Base-by-base conservation (phyloP, 2,329 filamentous ascomycete species). In the Diaporthe ilicicola region DNA sequence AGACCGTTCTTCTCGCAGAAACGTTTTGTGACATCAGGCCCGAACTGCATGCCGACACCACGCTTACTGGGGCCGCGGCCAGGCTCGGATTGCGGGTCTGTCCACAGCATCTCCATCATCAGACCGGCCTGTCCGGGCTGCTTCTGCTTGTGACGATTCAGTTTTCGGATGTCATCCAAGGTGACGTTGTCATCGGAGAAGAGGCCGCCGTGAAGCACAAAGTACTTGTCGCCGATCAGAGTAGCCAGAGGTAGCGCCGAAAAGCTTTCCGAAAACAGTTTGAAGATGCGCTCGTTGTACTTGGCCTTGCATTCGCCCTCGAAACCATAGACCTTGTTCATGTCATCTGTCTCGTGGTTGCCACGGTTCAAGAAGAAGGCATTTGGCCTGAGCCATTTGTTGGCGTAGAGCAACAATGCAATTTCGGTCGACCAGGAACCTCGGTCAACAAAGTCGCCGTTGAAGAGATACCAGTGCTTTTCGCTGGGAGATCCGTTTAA, bases 91-190 rank as follows among this genome's bases (percentile, higher is more conserved):
- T 99, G 96, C 3, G 96, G 96, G 79, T 99, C 96, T 0, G 96
- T 98, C 96, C 96, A 99, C 56, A 99, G 89, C 96, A 99, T 99
- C 83, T 99, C 96, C 96, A 99, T 99, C 96, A 99, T 99, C 77
- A 99, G 84, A 17, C 96, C 96, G 61, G 93, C 85, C 81, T 99
- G 96, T 39, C 96, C 96, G 3, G 96, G 95, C 78, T 98, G 95
- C 73, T 94, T 89, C 83, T 98, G 96, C 80, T 89, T 91, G 83
- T 98, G 95, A 75, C 95, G 88, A 82, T 98, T 92, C 70, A 98
- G 86, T 83, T 97, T 97, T 75, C 96, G 90, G 76, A 99, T 97
- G 79, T 99, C 95, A 75, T 98, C 94, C 66, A 99, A 85, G 0
- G 93, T 95, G 74, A 95, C 88, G 76, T 93, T 96, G 82, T 99